Conservation (phyloP, 108 stramenopile species). For the Licmophora abbreviata region DNA sequence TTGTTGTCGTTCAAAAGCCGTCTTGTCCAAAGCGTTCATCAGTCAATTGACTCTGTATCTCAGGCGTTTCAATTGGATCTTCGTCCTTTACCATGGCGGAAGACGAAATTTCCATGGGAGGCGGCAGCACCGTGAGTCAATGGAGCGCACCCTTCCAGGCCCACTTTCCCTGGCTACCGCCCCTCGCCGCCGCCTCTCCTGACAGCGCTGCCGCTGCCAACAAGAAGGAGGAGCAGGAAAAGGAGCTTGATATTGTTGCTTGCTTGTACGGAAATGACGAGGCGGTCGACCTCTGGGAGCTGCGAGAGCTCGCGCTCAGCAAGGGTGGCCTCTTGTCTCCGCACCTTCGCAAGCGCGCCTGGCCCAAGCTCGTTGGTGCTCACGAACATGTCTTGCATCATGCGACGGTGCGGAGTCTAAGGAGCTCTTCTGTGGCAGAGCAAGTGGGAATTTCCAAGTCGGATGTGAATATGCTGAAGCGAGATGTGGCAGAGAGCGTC, state of each 20-base stretch:
- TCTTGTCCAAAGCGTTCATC: too few species aligned
- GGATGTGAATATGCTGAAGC: neutral
- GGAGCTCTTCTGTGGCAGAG: neutral
- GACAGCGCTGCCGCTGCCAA: neutral
- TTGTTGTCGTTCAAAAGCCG: too few species aligned
- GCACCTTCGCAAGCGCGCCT: slow-evolving; percentile 15
- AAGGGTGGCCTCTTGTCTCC: slow-evolving; percentile 28
- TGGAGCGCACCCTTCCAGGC: slow-evolving; percentile 1
- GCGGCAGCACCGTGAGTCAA: neutral
- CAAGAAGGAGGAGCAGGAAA: neutral
- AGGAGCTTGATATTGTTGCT: slow-evolving; percentile 10
- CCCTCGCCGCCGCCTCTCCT: neutral
- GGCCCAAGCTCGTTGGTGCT: slow-evolving; percentile 16
- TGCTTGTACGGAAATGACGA: slow-evolving; percentile 14
- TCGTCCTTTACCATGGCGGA: too few species aligned
- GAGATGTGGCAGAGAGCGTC: slow-evolving; percentile 1
- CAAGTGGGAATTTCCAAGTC: neutral
- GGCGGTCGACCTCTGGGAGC: slow-evolving; percentile 33
- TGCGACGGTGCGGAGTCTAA: neutral
- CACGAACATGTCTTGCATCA: slow-evolving; percentile 10
- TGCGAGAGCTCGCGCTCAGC: slow-evolving; percentile 32
- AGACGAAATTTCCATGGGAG: too few species aligned
- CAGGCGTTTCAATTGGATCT: too few species aligned
- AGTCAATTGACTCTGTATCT: too few species aligned
- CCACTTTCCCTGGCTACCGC: neutral